A percentile compares a stretch with the other conserved stretches of the same genome.
These are phyloP conservation scores for Boechera stricta DNA, from an alignment of 345 rosid species.

Conservation along the genomic window DNA sequence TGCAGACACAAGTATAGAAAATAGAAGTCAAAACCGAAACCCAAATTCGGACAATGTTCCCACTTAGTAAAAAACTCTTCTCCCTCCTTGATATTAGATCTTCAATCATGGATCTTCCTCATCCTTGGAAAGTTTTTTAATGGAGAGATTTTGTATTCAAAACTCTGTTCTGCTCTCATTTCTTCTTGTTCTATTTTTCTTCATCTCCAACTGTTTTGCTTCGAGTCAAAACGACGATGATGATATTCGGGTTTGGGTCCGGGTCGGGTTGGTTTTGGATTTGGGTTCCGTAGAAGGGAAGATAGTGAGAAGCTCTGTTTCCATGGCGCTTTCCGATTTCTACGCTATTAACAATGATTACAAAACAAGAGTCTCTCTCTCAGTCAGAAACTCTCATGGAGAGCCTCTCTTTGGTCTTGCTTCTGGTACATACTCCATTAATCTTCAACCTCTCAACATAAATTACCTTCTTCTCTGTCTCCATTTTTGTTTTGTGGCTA, in stretches of 20 bases:
- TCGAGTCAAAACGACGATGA: constrained; percentile 17
- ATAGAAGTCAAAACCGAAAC: no score
- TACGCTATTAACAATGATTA: constrained; percentile 23
- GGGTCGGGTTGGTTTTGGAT: constrained; percentile 42
- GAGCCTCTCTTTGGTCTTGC: constrained; percentile 39
- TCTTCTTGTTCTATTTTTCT: constrained; percentile 21
- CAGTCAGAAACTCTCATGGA: constrained; percentile 35
- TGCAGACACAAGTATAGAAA: no score
- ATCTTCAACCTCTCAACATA: neutral
- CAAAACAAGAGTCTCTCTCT: constrained; percentile 31
- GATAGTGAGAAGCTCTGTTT: constrained; percentile 33
- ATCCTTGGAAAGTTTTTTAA: neutral
- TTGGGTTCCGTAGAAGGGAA: constrained; percentile 42
- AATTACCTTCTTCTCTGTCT: neutral
- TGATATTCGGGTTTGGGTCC: constrained; percentile 10
- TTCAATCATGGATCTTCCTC: no score
- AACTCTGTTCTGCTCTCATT: neutral
- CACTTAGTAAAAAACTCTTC: no score
- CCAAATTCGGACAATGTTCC: no score
- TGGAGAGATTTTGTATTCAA: constrained; percentile 23
- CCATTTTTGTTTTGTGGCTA: neutral
- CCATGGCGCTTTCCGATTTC: constrained; percentile 42
- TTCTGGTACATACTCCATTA: constrained; percentile 23
- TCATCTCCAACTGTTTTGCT: constrained; percentile 25
- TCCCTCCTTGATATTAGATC: no score